Percentiles rank a stretch among this genome's conserved stretches.
Conservation (phyloP, 306 rosid genomes). For the Senna siamea region DNA sequence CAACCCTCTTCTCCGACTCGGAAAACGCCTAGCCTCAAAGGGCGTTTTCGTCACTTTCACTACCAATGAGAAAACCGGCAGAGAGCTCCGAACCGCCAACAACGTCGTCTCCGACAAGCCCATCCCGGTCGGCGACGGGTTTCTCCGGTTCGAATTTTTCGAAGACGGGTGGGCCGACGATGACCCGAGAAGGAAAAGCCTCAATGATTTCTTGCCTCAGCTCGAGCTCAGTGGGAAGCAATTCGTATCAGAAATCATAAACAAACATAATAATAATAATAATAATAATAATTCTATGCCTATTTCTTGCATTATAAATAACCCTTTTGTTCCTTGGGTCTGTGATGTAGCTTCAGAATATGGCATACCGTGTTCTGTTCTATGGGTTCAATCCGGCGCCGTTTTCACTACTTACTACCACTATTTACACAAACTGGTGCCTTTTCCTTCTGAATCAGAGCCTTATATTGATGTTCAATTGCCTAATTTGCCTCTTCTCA, state of each 20-base stretch:
- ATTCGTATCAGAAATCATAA: not conserved
- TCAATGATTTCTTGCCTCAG: not conserved
- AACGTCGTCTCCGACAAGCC: slow-evolving; percentile 41
- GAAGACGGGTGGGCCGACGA: slow-evolving; percentile 3
- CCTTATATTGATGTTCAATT: slow-evolving; percentile 54
- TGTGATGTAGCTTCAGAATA: slow-evolving; percentile 54
- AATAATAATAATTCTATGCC: not conserved
- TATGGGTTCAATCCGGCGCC: slow-evolving; percentile 75
- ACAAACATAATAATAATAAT: not conserved
- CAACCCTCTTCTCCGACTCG: slow-evolving; percentile 73
- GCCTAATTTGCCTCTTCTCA: slow-evolving; percentile 43
- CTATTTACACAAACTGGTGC: slow-evolving; percentile 47
- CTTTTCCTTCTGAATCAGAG: slow-evolving; percentile 55
- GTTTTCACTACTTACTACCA: slow-evolving; percentile 61
- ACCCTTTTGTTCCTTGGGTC: slow-evolving; percentile 75
- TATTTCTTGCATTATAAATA: slow-evolving; percentile 59
- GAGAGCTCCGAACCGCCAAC: slow-evolving; percentile 45
- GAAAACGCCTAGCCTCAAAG: slow-evolving; percentile 63
- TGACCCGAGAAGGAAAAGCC: not conserved
- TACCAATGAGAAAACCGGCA: slow-evolving; percentile 50
- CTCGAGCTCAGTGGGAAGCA: slow-evolving; percentile 1
- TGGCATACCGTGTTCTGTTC: slow-evolving; percentile 51
- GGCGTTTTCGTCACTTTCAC: slow-evolving; percentile 62
- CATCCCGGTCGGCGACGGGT: slow-evolving; percentile 55
- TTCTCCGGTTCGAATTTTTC: slow-evolving; percentile 52